Evolutionary conservation across 1,139 yeast species (phyloP).

Genomic region (Yamadazyma epiphylla): DNA sequence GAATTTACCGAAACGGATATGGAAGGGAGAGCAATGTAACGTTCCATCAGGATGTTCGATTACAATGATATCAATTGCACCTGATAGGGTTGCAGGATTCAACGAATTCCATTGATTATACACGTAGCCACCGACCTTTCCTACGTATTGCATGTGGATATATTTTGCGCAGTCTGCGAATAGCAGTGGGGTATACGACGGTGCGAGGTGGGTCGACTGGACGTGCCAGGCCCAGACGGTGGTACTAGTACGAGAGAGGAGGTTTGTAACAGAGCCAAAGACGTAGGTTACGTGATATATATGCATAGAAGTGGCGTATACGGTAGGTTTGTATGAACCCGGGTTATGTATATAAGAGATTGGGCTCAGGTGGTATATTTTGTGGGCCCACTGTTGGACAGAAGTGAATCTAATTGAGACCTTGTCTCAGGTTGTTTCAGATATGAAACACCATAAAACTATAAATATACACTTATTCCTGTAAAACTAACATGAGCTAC

Average conservation of each 20-base stretch:
- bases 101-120: conserved; percentile 97
- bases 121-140: conserved; percentile 89
- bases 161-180: neutral
- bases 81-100: conserved; percentile 93
- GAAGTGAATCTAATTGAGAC: neutral
- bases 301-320: neutral
- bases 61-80: conserved; percentile 96
- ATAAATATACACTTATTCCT: too few species aligned
- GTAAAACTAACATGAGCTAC: too few species aligned
- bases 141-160: conserved; percentile 85
- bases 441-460: neutral
- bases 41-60: conserved; percentile 87
- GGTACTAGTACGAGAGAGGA: too few species aligned
- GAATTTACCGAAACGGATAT: conserved; percentile 91
- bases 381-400: neutral
- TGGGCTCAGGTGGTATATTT: neutral
- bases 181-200: too few species aligned
- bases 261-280: neutral
- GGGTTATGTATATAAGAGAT: too few species aligned
- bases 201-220: too few species aligned
- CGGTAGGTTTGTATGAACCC: neutral
- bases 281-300: neutral
- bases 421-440: conserved; percentile 1
- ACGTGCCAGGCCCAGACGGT: too few species aligned
- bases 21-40: conserved; percentile 92